These are phyloP conservation scores for Ustilago vetiveriae DNA, from an alignment of 1,284 basidiomycete genomes.

Conservation along the genomic window DNA sequence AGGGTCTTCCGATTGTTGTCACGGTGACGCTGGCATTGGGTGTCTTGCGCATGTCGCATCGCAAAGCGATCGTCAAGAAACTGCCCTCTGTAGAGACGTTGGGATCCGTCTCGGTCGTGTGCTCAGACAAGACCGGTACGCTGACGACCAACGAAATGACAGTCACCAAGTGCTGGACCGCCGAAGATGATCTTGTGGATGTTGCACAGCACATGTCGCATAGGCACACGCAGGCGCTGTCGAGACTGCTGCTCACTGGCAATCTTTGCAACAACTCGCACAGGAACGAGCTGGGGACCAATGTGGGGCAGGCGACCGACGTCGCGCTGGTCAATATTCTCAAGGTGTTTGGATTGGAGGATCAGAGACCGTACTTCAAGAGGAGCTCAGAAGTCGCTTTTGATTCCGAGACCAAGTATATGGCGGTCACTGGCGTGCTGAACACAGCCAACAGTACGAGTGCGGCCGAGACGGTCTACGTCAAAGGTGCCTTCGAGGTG, in stretches of 20 bases:
- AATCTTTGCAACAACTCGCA: constrained; percentile 73
- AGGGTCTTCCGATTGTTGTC: constrained; percentile 95
- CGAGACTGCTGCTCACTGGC: constrained; percentile 76
- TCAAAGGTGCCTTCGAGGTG: constrained; percentile 90
- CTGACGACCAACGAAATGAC: constrained; percentile 96
- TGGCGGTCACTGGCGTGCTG: constrained; percentile 79
- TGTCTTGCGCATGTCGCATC: constrained; percentile 89
- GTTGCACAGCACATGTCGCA: constrained; percentile 68
- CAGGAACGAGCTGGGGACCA: constrained; percentile 77
- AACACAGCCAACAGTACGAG: constrained; percentile 47
- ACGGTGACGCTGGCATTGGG: constrained; percentile 95
- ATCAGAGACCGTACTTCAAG: constrained; percentile 77
- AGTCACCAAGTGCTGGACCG: constrained; percentile 84
- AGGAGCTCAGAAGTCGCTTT: constrained; percentile 85
- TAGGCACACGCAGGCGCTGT: constrained; percentile 70
- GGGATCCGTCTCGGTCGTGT: constrained; percentile 93
- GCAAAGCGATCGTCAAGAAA: constrained; percentile 96
- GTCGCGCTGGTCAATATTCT: constrained; percentile 88
- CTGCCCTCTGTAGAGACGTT: constrained; percentile 92
- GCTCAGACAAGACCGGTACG: constrained; percentile 97
- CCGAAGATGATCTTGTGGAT: constrained; percentile 78
- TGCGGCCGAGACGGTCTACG: constrained; percentile 80
- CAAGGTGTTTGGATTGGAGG: constrained; percentile 76
- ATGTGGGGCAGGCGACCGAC: constrained; percentile 90
- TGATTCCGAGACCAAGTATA: constrained; percentile 90